A percentile compares a stretch with the other conserved stretches of the same genome.
phyloP scores from a whole-genome alignment of 805 yeast genomes.

The Candida xyloterini region DNA sequence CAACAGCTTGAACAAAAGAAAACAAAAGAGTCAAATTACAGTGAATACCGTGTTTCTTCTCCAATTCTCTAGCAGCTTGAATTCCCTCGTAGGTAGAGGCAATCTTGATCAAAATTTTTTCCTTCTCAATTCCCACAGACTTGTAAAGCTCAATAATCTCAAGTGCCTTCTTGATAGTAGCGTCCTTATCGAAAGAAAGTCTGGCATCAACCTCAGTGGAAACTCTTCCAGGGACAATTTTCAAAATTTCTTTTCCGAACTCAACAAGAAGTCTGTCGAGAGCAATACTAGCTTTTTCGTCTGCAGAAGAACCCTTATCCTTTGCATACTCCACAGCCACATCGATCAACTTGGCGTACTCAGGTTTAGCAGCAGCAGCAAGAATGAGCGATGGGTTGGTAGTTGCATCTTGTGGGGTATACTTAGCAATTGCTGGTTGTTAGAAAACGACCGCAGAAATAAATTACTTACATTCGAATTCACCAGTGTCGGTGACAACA shows the following conservation, averaged over 20 bases:
- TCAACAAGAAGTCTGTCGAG: conserved; percentile 91
- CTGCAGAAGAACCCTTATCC: conserved; percentile 52
- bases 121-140: conserved; percentile 80
- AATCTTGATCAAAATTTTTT: conserved; percentile 89
- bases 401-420: conserved; percentile 98
- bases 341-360: conserved; percentile 86
- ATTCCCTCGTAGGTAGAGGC: conserved; percentile 99
- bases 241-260: conserved; percentile 90
- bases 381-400: conserved; percentile 97
- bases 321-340: conserved; percentile 86
- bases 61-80: conserved; percentile 96
- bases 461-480: conserved; percentile 65
- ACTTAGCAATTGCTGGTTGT: conserved; percentile 79
- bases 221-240: conserved; percentile 97
- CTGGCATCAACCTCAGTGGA: conserved; percentile 99
- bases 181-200: conserved; percentile 92
- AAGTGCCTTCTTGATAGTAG: conserved; percentile 89
- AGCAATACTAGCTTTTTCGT: conserved; percentile 76
- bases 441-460: conserved; percentile 5
- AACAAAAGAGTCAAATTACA: conserved; percentile 92
- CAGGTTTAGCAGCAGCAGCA: conserved; percentile 90
- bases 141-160: conserved; percentile 86
- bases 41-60: conserved; percentile 86
- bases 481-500: conserved; percentile 99
- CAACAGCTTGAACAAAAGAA: conserved; percentile 97